Percentiles rank a stretch among this genome's conserved stretches.
These are phyloP conservation scores for Fagopyrum esculentum DNA, from an alignment of 148 eudicot genomes.

Conservation along the genomic window DNA sequence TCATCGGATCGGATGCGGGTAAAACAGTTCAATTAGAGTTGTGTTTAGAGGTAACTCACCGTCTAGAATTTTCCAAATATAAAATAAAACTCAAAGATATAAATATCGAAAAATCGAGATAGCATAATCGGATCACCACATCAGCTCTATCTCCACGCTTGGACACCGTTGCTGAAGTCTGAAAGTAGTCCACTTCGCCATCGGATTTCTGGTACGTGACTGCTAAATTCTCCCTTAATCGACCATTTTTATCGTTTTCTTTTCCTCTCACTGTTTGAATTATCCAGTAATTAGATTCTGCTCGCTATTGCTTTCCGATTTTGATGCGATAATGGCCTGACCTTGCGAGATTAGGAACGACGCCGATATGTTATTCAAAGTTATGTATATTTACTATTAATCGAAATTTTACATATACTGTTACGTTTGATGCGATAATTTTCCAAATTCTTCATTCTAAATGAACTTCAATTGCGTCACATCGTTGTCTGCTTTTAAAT, in stretches of 20 bases:
- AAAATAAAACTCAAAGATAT: too few relatives aligned
- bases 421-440: not conserved
- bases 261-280: not conserved
- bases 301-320: not conserved
- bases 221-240: not conserved
- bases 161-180: not conserved
- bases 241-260: not conserved
- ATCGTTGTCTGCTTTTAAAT: not conserved
- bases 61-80: too few relatives aligned
- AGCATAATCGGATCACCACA: not conserved
- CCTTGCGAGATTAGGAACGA: not conserved
- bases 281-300: not conserved
- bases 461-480: not conserved
- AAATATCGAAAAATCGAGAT: not conserved
- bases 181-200: not conserved
- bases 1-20: too few relatives aligned
- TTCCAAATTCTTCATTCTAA: not conserved
- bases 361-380: not conserved
- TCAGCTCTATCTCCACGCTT: not conserved
- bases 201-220: conserved; percentile 7
- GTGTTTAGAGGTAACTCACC: too few relatives aligned
- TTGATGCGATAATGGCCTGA: not conserved
- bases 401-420: not conserved
- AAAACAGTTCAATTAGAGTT: too few relatives aligned
- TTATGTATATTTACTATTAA: not conserved